phyloP scores from a whole-genome alignment of 2,329 filamentous ascomycete genomes.

The Epichloe glyceriae region DNA sequence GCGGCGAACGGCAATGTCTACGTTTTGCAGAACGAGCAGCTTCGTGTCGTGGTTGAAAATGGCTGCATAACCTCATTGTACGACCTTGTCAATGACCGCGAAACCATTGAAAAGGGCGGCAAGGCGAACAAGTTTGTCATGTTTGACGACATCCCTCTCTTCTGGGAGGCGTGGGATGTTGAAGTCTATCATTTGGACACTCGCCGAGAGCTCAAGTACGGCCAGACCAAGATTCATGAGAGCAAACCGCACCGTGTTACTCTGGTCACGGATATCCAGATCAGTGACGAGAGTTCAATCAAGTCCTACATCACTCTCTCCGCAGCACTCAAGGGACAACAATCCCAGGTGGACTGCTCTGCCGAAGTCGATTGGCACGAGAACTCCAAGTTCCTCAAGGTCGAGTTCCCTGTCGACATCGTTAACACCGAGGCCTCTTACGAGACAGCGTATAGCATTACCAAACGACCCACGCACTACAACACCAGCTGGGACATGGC shows the following conservation, averaged over 20 bases:
- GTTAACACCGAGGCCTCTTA: constrained; percentile 87
- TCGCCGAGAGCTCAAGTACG: constrained; percentile 58
- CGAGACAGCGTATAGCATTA: constrained; percentile 86
- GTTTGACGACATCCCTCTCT: constrained; percentile 93
- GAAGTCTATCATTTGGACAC: constrained; percentile 92
- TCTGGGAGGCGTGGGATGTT: constrained; percentile 97
- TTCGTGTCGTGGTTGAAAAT: constrained; percentile 57
- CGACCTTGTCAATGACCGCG: constrained; percentile 59
- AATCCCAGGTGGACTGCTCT: constrained; percentile 60
- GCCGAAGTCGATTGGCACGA: constrained; percentile 95
- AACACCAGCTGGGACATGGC: constrained; percentile 97
- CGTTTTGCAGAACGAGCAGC: constrained; percentile 64
- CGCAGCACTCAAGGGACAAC: constrained; percentile 46
- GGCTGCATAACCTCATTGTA: constrained; percentile 77
- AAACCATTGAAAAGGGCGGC: constrained; percentile 58
- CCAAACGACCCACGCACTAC: constrained; percentile 86
- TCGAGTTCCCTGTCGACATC: constrained; percentile 91
- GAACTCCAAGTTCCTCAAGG: constrained; percentile 95
- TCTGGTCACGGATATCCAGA: constrained; percentile 70
- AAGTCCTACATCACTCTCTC: constrained; percentile 74
- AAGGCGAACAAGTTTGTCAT: constrained; percentile 88
- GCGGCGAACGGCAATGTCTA: constrained; percentile 48
- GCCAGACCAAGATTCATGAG: constrained; percentile 59
- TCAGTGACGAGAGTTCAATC: constrained; percentile 76
- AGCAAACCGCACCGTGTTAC: constrained; percentile 63